A percentile compares a stretch with the other conserved stretches of the same genome.
phyloP scores from a whole-genome alignment of 75 land plant genomes.

The Cupressus sempervirens region DNA sequence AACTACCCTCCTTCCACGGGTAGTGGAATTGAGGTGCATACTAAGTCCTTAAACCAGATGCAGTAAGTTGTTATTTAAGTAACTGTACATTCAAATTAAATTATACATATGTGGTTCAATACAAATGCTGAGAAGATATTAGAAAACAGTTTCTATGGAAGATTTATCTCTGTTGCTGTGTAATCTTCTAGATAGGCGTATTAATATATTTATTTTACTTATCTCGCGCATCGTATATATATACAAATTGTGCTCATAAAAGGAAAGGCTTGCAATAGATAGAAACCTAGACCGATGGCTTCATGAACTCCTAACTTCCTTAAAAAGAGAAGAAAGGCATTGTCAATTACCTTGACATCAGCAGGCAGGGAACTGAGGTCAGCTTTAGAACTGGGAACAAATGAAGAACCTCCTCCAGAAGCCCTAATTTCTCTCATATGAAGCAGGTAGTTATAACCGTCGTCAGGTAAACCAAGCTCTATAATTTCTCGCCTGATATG shows the following conservation, averaged over 20 bases:
- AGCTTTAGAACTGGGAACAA: constrained; percentile 45
- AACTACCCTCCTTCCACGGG: background rate
- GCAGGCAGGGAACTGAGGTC: constrained; percentile 43
- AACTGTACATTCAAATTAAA: too few relatives aligned
- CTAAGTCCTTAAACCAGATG: background rate
- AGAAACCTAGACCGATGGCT: background rate
- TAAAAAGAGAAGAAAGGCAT: background rate
- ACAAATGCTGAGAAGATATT: too few relatives aligned
- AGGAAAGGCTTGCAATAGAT: too few relatives aligned
- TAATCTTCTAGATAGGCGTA: too few relatives aligned
- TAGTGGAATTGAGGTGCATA: background rate
- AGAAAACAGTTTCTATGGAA: too few relatives aligned
- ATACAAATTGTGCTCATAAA: too few relatives aligned
- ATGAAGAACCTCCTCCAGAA: constrained; percentile 67
- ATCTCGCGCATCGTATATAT: too few relatives aligned
- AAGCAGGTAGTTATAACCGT: constrained; percentile 83
- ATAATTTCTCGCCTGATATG: constrained; percentile 73
- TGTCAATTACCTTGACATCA: constrained; percentile 68
- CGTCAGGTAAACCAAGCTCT: constrained; percentile 93
- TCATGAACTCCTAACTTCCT: background rate
- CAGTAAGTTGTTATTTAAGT: too few relatives aligned
- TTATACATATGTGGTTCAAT: too few relatives aligned
- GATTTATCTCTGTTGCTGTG: too few relatives aligned
- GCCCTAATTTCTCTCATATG: constrained; percentile 75
- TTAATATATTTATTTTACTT: too few relatives aligned